phyloP scores from a whole-genome alignment of 1,284 basidiomycete species.

The Ceratobasidium sp. region DNA sequence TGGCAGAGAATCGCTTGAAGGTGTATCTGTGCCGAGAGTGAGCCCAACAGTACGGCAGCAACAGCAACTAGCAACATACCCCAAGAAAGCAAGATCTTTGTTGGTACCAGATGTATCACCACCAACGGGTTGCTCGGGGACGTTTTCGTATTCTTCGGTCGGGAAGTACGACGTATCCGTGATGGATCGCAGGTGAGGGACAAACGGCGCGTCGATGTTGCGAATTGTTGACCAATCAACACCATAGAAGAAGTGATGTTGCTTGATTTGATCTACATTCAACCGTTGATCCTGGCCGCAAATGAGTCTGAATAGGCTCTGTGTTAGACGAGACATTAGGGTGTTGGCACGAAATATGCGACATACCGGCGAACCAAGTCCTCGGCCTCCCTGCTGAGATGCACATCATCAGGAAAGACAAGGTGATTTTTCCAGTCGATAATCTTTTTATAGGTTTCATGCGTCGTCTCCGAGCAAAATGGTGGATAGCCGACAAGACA shows the following conservation, averaged over 20 bases:
- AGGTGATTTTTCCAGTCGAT: slow-evolving; percentile 94
- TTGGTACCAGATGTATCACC: slow-evolving; percentile 78
- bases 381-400: slow-evolving; percentile 92
- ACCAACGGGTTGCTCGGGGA: slow-evolving; percentile 76
- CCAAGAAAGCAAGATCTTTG: slow-evolving; percentile 92
- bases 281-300: slow-evolving; percentile 85
- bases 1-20: slow-evolving; percentile 78
- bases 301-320: slow-evolving; percentile 67
- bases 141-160: slow-evolving; percentile 92
- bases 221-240: slow-evolving; percentile 95
- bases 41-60: background rate
- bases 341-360: slow-evolving; percentile 56
- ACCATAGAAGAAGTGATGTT: slow-evolving; percentile 96
- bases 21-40: slow-evolving; percentile 69
- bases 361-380: slow-evolving; percentile 84
- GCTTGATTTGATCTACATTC: slow-evolving; percentile 89
- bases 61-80: slow-evolving; percentile 63
- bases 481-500: slow-evolving; percentile 98
- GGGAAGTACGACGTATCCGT: slow-evolving; percentile 99
- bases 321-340: background rate
- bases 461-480: slow-evolving; percentile 97
- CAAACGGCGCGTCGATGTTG: slow-evolving; percentile 95
- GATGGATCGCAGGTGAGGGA: slow-evolving; percentile 91
- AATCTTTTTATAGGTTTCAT: slow-evolving; percentile 99
- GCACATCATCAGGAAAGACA: slow-evolving; percentile 96